These are phyloP conservation scores for Pythium folliculosum DNA, from an alignment of 352 stramenopile species.

Conservation along the genomic window DNA sequence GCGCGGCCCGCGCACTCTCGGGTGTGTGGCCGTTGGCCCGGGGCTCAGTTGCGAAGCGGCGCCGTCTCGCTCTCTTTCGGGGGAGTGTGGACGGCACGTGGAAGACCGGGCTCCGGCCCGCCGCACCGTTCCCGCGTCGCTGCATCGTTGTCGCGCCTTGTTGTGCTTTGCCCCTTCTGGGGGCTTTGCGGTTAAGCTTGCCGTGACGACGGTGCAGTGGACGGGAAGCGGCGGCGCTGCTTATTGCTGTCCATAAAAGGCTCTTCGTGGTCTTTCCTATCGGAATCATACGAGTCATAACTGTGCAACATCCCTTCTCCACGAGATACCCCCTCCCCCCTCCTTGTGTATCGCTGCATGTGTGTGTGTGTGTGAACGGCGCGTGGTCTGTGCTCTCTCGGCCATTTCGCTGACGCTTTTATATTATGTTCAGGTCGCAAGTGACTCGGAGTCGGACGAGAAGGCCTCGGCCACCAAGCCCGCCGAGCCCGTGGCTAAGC, in stretches of 20 bases:
- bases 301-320: slow-evolving; percentile 75
- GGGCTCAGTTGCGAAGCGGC: slow-evolving; percentile 22
- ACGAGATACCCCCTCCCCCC: slow-evolving; percentile 10
- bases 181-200: slow-evolving; percentile 2
- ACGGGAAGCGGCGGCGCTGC: slow-evolving; percentile 15
- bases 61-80: slow-evolving; percentile 8
- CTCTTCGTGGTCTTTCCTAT: slow-evolving; percentile 51
- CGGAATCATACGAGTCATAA: slow-evolving; percentile 94
- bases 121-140: slow-evolving; percentile 10
- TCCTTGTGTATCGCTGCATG: neutral
- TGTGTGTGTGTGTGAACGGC: no score
- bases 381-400: no score
- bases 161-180: slow-evolving; percentile 6
- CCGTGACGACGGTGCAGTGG: neutral
- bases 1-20: slow-evolving; percentile 28
- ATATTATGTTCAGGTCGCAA: slow-evolving; percentile 28
- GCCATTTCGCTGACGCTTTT: neutral
- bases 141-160: neutral
- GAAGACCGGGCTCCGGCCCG: slow-evolving; percentile 13
- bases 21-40: no score
- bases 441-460: slow-evolving; percentile 37
- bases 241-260: slow-evolving; percentile 37
- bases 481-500: slow-evolving; percentile 23
- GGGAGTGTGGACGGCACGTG: slow-evolving; percentile 11
- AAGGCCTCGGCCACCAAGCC: slow-evolving; percentile 34